A percentile compares a stretch with the other conserved stretches of the same genome.
Evolutionary conservation across 225 moss, liverwort and hornwort genomes (phyloP).

Genomic region (Bryum argenteum): DNA sequence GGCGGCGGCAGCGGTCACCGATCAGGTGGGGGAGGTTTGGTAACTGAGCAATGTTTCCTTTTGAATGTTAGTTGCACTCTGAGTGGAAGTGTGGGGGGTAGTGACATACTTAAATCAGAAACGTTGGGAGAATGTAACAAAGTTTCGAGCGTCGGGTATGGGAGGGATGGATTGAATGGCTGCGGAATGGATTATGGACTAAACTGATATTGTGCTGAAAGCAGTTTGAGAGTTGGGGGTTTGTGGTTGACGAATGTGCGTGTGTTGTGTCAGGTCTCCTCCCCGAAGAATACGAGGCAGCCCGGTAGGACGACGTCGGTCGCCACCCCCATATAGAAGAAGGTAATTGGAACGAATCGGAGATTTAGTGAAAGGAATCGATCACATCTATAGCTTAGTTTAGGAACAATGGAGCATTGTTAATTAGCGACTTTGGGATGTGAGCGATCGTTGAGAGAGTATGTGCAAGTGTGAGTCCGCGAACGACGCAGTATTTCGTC

Average conservation of each 20-base stretch:
- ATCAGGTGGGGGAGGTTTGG: constrained; percentile 47
- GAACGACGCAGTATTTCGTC: background rate
- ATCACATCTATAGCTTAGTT: too few species aligned
- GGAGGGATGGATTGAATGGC: too few species aligned
- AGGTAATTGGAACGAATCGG: constrained; percentile 43
- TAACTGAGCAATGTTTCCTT: background rate
- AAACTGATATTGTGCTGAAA: background rate
- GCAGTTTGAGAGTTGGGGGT: too few species aligned
- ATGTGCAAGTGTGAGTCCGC: background rate
- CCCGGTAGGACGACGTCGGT: constrained; percentile 75
- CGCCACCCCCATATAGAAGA: constrained; percentile 85
- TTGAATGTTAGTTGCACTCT: too few species aligned
- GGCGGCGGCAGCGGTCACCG: constrained; percentile 78
- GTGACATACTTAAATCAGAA: too few species aligned
- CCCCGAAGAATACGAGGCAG: constrained; percentile 73
- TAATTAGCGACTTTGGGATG: background rate
- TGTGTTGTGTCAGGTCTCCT: constrained; percentile 57
- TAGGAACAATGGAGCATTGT: background rate
- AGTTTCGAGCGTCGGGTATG: too few species aligned
- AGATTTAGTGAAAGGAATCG: background rate
- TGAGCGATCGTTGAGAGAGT: background rate
- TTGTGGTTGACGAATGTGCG: background rate
- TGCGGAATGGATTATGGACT: background rate
- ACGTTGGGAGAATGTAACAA: too few species aligned
- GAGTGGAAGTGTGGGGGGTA: too few species aligned